Percentiles rank a stretch among this genome's conserved stretches.
Evolutionary conservation across 305 asterid genomes (phyloP).

Genomic region (Solanum hybrid): DNA sequence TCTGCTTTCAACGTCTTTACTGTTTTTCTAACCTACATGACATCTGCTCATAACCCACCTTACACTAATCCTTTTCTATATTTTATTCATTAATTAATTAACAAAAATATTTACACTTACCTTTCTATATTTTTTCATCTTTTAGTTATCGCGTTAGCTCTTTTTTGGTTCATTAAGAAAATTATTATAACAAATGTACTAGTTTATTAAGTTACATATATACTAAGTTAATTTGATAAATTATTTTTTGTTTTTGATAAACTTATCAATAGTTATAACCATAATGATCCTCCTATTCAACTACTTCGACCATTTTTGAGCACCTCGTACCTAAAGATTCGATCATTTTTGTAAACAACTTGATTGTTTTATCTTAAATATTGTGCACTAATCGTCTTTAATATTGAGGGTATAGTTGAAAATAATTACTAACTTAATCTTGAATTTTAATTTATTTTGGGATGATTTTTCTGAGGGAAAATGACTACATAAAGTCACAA

Average conservation of each 20-base stretch:
- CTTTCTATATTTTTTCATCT: neutral
- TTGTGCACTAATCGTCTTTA: neutral
- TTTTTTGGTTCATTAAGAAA: neutral
- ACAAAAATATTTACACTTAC: neutral
- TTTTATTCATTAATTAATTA: neutral
- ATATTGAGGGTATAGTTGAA: neutral
- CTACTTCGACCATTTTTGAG: neutral
- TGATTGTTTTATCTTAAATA: neutral
- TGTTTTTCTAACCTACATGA: neutral
- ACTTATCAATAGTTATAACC: neutral
- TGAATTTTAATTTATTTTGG: neutral
- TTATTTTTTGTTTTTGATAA: neutral
- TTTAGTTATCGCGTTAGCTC: neutral
- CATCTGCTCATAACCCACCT: neutral
- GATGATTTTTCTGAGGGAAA: neutral
- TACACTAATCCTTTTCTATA: neutral
- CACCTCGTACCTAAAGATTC: neutral
- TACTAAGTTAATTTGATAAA: neutral
- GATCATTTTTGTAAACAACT: neutral
- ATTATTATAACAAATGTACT: neutral
- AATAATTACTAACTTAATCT: neutral
- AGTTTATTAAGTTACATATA: no score
- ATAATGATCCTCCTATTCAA: neutral
- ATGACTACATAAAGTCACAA: neutral
- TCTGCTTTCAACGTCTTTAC: neutral